Evolutionary conservation across 345 rosid species (phyloP).

Genomic region (Pistacia vera): DNA sequence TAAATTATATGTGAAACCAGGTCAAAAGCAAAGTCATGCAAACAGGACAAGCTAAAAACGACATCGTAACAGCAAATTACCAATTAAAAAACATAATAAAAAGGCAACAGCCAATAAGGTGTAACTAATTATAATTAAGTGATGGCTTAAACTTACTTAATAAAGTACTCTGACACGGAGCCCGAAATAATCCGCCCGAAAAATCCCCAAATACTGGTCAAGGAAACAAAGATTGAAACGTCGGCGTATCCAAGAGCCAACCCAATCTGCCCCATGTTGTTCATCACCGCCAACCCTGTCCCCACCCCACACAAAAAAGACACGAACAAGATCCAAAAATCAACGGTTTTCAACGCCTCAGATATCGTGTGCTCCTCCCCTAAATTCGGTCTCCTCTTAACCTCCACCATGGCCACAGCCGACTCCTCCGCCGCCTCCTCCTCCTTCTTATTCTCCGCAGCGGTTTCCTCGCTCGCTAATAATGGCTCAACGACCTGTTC

Average conservation of each 20-base stretch:
- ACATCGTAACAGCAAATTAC: no score
- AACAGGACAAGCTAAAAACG: no score
- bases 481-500: constrained; percentile 52
- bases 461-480: constrained; percentile 30
- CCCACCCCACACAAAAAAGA: constrained; percentile 93
- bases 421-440: not conserved
- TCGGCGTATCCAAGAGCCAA: constrained; percentile 83
- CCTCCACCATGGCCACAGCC: constrained; percentile 17
- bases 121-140: not conserved
- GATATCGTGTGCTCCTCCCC: constrained; percentile 90
- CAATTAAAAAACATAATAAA: no score
- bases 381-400: constrained; percentile 47
- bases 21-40: no score
- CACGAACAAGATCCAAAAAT: constrained; percentile 82
- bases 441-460: constrained; percentile 9
- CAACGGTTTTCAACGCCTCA: constrained; percentile 65
- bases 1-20: no score
- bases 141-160: constrained; percentile 50
- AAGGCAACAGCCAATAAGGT: no score
- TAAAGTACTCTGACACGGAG: constrained; percentile 67
- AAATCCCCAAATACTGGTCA: constrained; percentile 91
- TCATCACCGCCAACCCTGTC: constrained; percentile 84
- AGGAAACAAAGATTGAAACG: constrained; percentile 81
- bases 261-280: constrained; percentile 95
- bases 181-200: constrained; percentile 92